Evolutionary conservation across 2,329 filamentous ascomycete genomes (phyloP).

Genomic region (Cladophialophora psammophila): DNA sequence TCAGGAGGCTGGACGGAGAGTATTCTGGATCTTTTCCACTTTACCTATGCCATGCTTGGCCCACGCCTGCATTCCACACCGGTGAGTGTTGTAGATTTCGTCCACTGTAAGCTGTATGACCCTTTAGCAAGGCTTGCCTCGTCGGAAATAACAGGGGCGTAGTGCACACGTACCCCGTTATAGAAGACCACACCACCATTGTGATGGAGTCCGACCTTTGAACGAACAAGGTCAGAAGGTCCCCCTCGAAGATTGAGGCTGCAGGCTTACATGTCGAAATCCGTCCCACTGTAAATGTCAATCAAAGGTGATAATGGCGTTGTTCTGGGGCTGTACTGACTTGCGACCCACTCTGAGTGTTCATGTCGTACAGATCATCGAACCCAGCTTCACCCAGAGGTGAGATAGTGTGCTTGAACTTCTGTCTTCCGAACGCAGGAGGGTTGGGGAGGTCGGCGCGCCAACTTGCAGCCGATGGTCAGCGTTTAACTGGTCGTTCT

Average conservation of each 20-base stretch:
- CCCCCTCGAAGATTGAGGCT: not conserved
- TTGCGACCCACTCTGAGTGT: constrained; percentile 52
- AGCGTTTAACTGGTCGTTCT: too few species aligned
- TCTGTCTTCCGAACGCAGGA: constrained; percentile 60
- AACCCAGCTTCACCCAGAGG: constrained; percentile 46
- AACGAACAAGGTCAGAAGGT: not conserved
- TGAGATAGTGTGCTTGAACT: constrained; percentile 26
- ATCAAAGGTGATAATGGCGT: not conserved
- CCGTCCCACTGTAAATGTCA: constrained; percentile 56
- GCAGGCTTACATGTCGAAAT: constrained; percentile 49
- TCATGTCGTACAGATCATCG: constrained; percentile 55
- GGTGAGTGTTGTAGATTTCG: constrained; percentile 5
- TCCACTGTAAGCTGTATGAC: constrained; percentile 4
- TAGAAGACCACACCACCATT: not conserved
- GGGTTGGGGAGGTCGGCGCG: constrained; percentile 60
- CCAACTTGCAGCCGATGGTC: constrained; percentile 48
- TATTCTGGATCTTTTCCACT: not conserved
- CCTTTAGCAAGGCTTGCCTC: not conserved
- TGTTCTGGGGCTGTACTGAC: not conserved
- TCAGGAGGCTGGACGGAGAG: not conserved
- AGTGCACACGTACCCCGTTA: not conserved
- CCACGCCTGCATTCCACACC: constrained; percentile 20
- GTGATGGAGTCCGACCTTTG: constrained; percentile 9
- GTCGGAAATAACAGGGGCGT: not conserved
- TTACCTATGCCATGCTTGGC: constrained; percentile 15